Base-by-base conservation (phyloP, 805 yeast species). In the Candida xyloterini region DNA sequence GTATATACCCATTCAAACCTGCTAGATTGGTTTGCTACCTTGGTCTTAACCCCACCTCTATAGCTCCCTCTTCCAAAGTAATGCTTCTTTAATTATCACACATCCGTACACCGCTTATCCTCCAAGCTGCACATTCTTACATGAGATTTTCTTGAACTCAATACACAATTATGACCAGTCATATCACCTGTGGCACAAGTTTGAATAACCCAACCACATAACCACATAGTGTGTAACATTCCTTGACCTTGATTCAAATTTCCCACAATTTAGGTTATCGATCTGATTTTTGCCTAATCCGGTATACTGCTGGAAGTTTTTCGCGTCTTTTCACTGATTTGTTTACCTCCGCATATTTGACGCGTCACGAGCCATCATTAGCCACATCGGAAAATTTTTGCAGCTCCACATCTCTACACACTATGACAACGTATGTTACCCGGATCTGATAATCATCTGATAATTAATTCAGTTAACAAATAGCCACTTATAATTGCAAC, bases 261-360 rank as follows among this genome's bases (percentile, higher is more conserved):
- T 18, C 23, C 15, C 20, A 20, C 33, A 30, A 6, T 20, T 8
- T 20, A 16, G 10, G 9, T 11, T 30, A 30, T 30, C 25, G 15
- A 8, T 23, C 20, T 5, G 18, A 15, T 7, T 38, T 33, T 39
- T 33, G 11, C 38, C 37, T 16, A 23, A 39, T 24, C 13, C 16
- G 42, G 42, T 13, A 39, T 32, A 27, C 16, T 27, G 9, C 7
- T 7, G 30, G 18, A n/a, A n/a, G 10, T 11, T 31, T 39, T 39
- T 39, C 42, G 42, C 38, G 42, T 39, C 38, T 30, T 39, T 20
- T 13, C 24, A n/a, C 38, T 33, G 26, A 30, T 23, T 39, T 39
- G 42, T 39, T 39, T 39, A 39, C 34, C 27, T 29, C 30, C 29
- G 38, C 42, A 39, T 39, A n/a, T 18, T 5, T 32, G 27, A 38